Base-by-base conservation (phyloP, 2,329 filamentous ascomycete genomes). In the Alternaria tenuissima region DNA sequence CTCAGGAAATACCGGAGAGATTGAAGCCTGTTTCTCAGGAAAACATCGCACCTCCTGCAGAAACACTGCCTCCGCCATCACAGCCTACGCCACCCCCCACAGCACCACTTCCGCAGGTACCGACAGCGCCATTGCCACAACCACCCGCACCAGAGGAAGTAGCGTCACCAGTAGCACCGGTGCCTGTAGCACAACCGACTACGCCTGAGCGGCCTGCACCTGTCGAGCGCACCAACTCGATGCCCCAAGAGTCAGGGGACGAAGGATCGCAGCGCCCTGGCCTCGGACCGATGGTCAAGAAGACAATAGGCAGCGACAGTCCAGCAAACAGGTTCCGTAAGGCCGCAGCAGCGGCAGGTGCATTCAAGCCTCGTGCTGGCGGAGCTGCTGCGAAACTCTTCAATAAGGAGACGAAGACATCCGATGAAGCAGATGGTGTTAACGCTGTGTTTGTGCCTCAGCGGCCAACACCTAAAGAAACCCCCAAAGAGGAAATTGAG, bases 281-380 rank as follows among this genome's bases (percentile, higher is more conserved):
- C 1, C 84, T 96, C 7, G 93, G 93, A 0, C 92, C 93, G 2
- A 97, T 97, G 94, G 90, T 97, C 70, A 94, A 92, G 78, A 88
- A 90, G 64, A 92, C 92, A 0, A 87, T 87, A 62, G 89, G 88
- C 1, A 88, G 86, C 63, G 85, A 84, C n/a, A 89, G 95, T 57
- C 84, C 95, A 69, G 91, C 91, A 20, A 89, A 87, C 36, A 85
- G 87, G 6, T 87, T 97, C 62, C 91, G 91, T 80, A 96, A 93
- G 78, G 93, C 93, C 24, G 93, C 92, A 0, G 88, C 85, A 72
- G 68, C 66, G 47, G 89, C 89, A 11, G 85, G 81, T 56, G 86
- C 86, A 18, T 98, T 98, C 81, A 96, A 94, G 73, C 94, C 94
- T 20, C 88, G 94, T 59, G 89, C 90, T 34, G 94, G 94, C 58